Base-by-base conservation (phyloP, 2,329 filamentous ascomycete species). In the Colletotrichum sp. region DNA sequence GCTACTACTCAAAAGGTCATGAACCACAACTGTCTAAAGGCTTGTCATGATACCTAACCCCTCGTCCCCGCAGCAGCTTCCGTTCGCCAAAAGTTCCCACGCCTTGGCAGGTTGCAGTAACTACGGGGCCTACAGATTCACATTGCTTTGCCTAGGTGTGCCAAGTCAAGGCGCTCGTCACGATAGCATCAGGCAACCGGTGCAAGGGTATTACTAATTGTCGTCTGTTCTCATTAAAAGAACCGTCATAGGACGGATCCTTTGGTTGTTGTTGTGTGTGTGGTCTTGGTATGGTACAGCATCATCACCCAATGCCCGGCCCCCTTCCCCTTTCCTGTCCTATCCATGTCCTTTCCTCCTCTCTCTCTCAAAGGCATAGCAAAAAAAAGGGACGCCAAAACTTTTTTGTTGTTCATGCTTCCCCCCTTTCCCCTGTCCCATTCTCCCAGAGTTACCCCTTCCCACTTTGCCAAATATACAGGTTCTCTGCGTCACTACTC, bases 181-280 rank as follows among this genome's bases (percentile, higher is more conserved):
- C 39, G 39, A 48, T n/a, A 48, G 18, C 18, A 48, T 48, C 39
- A 48, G 18, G 18, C 2, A 48, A n/a, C 18, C 39, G 18, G 18
- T 6, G 39, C 39, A 48, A 48, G 25, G 30, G 39, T 56, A 73
- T 75, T 75, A 60, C 43, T 73, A 67, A 58, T 64, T 73, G 70
- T 75, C 56, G 56, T 75, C 64, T 75, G 69, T 73, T 75, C 64
- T 75, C 73, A 73, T 75, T 75, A 75, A 73, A 64, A 71, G 70
- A 72, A 64, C 64, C 73, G 55, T 32, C 39, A 48, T 34, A 56
- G 22, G 62, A 73, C 27, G 73, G 73, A 73, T 72, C 70, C 62
- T 73, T 36, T 72, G 70, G 70, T 62, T 16, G 62, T 72, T 52
- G 36, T 71, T 66, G 68, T 71, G 71, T 66, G 48, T 72, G 69